phyloP scores from a whole-genome alignment of 192 early-diverging fungal species.

The Podila horticola region DNA sequence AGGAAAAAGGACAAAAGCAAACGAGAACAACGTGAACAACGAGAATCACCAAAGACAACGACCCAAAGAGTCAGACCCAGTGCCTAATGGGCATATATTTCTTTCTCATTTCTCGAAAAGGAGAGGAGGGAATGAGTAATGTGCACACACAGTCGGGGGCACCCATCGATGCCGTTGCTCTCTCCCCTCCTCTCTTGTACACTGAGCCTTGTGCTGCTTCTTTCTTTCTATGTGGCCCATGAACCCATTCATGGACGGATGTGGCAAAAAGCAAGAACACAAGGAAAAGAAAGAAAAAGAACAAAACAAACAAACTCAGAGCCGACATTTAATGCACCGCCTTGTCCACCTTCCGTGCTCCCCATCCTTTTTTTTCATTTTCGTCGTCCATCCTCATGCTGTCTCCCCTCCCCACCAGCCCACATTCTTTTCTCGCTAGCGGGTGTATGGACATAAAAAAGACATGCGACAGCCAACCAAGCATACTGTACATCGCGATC shows the following conservation, averaged over 20 bases:
- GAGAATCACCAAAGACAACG: too few species aligned
- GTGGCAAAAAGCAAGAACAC: too few species aligned
- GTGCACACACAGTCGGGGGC: not conserved
- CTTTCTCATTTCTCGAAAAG: not conserved
- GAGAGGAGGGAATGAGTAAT: not conserved
- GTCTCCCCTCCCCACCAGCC: not conserved
- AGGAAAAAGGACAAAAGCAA: not conserved
- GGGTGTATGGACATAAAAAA: not conserved
- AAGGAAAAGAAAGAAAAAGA: too few species aligned
- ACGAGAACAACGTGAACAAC: not conserved
- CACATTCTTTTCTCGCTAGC: not conserved
- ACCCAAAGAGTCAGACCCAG: too few species aligned
- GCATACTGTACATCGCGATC: not conserved
- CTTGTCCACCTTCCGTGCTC: not conserved
- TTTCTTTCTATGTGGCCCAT: not conserved
- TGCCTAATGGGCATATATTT: too few species aligned
- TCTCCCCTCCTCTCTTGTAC: not conserved
- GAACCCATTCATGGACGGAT: too few species aligned
- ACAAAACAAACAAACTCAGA: too few species aligned
- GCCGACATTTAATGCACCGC: too few species aligned
- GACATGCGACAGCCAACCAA: not conserved
- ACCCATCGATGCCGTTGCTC: not conserved
- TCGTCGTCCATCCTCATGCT: not conserved
- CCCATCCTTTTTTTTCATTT: slow-evolving; percentile 20
- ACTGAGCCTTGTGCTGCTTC: not conserved